phyloP scores from a whole-genome alignment of 345 rosid genomes.

The Euphorbia lathyris region DNA sequence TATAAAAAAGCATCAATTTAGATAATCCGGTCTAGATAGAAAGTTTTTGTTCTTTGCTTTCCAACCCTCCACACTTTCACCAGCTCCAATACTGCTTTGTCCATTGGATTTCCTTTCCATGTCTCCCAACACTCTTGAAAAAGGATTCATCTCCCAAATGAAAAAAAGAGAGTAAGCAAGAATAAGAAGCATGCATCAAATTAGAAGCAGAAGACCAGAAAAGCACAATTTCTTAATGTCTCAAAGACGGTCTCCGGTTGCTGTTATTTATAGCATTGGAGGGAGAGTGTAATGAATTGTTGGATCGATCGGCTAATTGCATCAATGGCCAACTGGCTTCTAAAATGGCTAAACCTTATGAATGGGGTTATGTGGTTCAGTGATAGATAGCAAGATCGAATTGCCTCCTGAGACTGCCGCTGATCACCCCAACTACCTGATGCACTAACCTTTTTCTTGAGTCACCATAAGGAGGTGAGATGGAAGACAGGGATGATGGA shows the following conservation, averaged over 20 bases:
- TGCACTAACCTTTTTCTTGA: constrained; percentile 66
- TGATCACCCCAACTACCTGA: constrained; percentile 71
- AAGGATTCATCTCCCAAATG: too few relatives aligned
- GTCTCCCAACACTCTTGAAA: too few relatives aligned
- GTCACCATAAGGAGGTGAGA: constrained; percentile 77
- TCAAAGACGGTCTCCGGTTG: too few relatives aligned
- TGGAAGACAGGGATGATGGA: too few relatives aligned
- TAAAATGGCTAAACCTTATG: constrained; percentile 79
- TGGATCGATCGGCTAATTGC: constrained; percentile 77
- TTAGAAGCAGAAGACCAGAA: too few relatives aligned
- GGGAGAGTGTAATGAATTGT: constrained; percentile 39
- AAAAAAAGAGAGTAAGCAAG: too few relatives aligned
- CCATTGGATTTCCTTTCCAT: too few relatives aligned
- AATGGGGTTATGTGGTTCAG: constrained; percentile 88
- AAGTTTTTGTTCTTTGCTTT: constrained; percentile 22
- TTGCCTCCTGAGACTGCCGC: constrained; percentile 9
- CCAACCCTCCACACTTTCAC: neutral
- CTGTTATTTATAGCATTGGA: too few relatives aligned
- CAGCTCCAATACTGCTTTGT: too few relatives aligned
- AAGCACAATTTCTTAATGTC: too few relatives aligned
- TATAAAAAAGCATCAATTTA: constrained; percentile 41
- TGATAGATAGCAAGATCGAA: constrained; percentile 75
- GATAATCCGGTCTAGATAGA: constrained; percentile 21
- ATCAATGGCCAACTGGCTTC: constrained; percentile 93
- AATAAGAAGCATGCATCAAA: too few relatives aligned